phyloP scores from a whole-genome alignment of 2,329 filamentous ascomycete genomes.

The Aureobasidium subglaciale region DNA sequence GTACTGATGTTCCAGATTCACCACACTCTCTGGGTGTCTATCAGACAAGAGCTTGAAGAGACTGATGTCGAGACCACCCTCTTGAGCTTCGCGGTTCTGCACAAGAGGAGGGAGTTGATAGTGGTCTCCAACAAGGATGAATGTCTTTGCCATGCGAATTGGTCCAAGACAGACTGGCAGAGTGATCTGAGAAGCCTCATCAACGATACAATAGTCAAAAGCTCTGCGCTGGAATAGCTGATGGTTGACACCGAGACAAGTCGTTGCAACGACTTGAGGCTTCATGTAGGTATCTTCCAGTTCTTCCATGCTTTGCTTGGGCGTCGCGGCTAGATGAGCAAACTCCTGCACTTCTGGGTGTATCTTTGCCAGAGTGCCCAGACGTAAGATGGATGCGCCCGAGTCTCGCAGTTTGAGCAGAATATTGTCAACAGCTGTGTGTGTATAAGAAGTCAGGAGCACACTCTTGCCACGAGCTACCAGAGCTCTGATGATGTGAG shows the following conservation, averaged over 20 bases:
- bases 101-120: slow-evolving; percentile 93
- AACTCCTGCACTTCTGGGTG: slow-evolving; percentile 84
- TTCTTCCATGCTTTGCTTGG: slow-evolving; percentile 72
- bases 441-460: slow-evolving; percentile 88
- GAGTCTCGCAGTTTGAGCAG: slow-evolving; percentile 73
- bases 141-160: slow-evolving; percentile 84
- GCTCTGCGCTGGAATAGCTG: slow-evolving; percentile 77
- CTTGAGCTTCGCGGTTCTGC: slow-evolving; percentile 78
- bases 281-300: slow-evolving; percentile 77
- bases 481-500: slow-evolving; percentile 88
- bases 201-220: slow-evolving; percentile 98
- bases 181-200: slow-evolving; percentile 96
- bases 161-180: slow-evolving; percentile 90
- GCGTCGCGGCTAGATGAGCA: slow-evolving; percentile 66
- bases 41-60: slow-evolving; percentile 93
- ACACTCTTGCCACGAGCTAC: slow-evolving; percentile 88
- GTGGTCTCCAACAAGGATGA: slow-evolving; percentile 93
- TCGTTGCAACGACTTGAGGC: slow-evolving; percentile 86
- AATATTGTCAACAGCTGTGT: slow-evolving; percentile 97
- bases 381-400: slow-evolving; percentile 60
- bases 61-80: slow-evolving; percentile 83
- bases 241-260: slow-evolving; percentile 87
- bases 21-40: slow-evolving; percentile 75
- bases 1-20: slow-evolving; percentile 91
- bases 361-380: slow-evolving; percentile 78